These are phyloP conservation scores for Fonsecaea nubica DNA, from an alignment of 2,329 filamentous ascomycete genomes.

Conservation along the genomic window DNA sequence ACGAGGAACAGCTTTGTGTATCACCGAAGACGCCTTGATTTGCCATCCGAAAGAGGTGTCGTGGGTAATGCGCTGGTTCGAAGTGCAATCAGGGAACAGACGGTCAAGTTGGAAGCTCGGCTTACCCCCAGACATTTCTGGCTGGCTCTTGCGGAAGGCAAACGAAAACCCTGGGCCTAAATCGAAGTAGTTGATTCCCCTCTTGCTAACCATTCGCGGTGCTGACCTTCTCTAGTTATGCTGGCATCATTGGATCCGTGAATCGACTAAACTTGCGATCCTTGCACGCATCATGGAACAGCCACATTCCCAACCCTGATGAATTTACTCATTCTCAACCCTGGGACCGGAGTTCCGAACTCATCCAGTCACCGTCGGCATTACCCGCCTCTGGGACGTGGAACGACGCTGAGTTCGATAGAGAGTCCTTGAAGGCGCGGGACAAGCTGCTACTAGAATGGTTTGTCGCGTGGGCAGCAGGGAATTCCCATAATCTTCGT, in stretches of 20 bases:
- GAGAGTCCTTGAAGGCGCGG: constrained; percentile 14
- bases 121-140: constrained; percentile 24
- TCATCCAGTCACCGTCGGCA: constrained; percentile 18
- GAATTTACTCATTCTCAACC: constrained; percentile 2
- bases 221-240: constrained; percentile 9
- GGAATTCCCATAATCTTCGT: constrained; percentile 21
- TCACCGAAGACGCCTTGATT: constrained; percentile 30
- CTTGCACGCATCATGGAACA: not conserved
- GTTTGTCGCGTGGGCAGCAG: constrained; percentile 31
- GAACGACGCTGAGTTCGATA: constrained; percentile 1
- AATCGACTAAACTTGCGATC: constrained; percentile 13
- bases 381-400: constrained; percentile 8
- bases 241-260: constrained; percentile 19
- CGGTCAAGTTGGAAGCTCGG: constrained; percentile 22
- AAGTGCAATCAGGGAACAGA: constrained; percentile 12
- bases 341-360: constrained; percentile 5
- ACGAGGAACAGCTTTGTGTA: constrained; percentile 28
- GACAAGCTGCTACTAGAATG: constrained; percentile 28
- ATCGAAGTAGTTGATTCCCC: constrained; percentile 6
- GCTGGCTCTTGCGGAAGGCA: constrained; percentile 23
- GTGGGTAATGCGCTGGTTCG: constrained; percentile 31
- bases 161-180: not conserved
- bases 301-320: constrained; percentile 9
- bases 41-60: constrained; percentile 18
- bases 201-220: not conserved